Conservation (phyloP, 352 stramenopile genomes). For the Phytophthora ramorum region DNA sequence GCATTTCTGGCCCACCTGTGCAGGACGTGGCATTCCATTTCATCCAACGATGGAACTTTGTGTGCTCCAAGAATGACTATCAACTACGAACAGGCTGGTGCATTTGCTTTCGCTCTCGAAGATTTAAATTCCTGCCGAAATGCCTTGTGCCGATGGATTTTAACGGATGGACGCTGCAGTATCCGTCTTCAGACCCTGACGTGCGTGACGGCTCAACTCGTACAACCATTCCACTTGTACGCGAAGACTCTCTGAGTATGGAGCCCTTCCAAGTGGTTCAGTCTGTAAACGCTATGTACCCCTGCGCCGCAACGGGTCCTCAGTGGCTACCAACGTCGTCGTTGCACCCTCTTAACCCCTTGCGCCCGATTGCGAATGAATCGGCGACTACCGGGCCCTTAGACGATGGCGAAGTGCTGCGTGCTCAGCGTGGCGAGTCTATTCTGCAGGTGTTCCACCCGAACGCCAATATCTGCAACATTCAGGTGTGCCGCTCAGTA, state of each 20-base stretch:
- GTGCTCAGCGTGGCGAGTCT: conserved; percentile 66
- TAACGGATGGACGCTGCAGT: conserved; percentile 80
- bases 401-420: conserved; percentile 59
- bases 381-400: conserved; percentile 29
- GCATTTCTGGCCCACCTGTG: conserved; percentile 78
- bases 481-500: conserved; percentile 86
- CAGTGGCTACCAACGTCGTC: conserved; percentile 35
- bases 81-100: conserved; percentile 87
- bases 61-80: conserved; percentile 90
- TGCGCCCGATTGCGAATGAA: conserved; percentile 27
- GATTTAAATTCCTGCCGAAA: conserved; percentile 87
- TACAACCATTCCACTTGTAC: conserved; percentile 55
- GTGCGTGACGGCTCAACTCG: conserved; percentile 41
- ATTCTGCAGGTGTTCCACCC: conserved; percentile 75
- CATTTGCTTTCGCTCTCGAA: conserved; percentile 83
- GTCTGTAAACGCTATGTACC: conserved; percentile 43
- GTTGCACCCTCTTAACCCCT: conserved; percentile 41
- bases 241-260: conserved; percentile 69
- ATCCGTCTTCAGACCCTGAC: conserved; percentile 67
- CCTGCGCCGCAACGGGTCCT: conserved; percentile 37
- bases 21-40: conserved; percentile 91
- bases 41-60: conserved; percentile 93
- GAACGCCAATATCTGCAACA: conserved; percentile 77
- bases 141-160: conserved; percentile 90
- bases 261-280: conserved; percentile 64